Percentiles rank a stretch among this genome's conserved stretches.
Conservation (phyloP, 2,329 filamentous ascomycete genomes). For the Orbilia oligospora region DNA sequence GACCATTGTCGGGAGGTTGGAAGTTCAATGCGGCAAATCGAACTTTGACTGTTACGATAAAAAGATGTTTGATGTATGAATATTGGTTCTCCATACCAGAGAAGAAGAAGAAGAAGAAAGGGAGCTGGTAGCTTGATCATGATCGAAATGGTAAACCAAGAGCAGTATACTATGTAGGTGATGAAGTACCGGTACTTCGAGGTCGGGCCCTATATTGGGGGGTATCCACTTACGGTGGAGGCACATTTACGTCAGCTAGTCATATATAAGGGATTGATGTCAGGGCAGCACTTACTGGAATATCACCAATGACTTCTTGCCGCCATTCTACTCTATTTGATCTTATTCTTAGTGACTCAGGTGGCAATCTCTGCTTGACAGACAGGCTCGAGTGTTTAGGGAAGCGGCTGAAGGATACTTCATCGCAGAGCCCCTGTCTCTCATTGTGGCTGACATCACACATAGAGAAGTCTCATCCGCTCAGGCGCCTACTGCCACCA, state of each 20-base stretch:
- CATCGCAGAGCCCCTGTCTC: constrained; percentile 7
- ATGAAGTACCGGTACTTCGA: not conserved
- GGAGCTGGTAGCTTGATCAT: too few species aligned
- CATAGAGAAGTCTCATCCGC: not conserved
- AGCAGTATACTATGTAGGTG: too few species aligned
- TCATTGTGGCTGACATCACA: constrained; percentile 19
- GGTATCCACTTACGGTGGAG: too few species aligned
- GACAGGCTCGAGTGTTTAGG: constrained; percentile 14
- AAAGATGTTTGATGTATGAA: constrained; percentile 3
- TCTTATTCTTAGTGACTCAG: constrained; percentile 5
- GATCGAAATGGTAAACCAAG: too few species aligned
- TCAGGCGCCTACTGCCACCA: constrained; percentile 8
- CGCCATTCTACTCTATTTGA: constrained; percentile 29
- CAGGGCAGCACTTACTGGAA: too few species aligned
- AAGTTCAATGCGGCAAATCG: constrained; percentile 4
- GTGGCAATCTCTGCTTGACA: not conserved
- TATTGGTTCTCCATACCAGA: not conserved
- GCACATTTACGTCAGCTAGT: too few species aligned
- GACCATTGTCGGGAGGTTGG: not conserved
- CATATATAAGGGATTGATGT: too few species aligned
- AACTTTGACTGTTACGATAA: constrained; percentile 13
- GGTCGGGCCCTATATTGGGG: not conserved
- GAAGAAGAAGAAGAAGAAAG: too few species aligned
- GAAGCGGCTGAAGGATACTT: constrained; percentile 11
- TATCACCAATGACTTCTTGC: constrained; percentile 1